A percentile compares a stretch with the other conserved stretches of the same genome.
phyloP scores from a whole-genome alignment of 192 early-diverging fungal species.

The Podila epigama region DNA sequence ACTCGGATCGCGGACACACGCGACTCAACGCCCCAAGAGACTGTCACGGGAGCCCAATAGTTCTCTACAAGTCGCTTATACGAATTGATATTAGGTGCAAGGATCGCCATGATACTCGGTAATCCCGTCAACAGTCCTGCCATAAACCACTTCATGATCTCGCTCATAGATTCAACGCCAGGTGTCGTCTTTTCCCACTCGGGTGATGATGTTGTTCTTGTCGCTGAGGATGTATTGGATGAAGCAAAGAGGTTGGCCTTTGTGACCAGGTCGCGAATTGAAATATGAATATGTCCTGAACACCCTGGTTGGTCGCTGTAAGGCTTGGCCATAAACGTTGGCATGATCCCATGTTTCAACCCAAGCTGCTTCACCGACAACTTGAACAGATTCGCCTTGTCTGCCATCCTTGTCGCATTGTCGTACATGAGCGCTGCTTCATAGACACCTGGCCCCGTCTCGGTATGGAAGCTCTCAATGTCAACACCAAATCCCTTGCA shows the following conservation, averaged over 20 bases:
- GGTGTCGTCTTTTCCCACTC: slow-evolving; percentile 36
- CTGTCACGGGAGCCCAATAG: slow-evolving; percentile 85
- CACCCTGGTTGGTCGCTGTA: slow-evolving; percentile 75
- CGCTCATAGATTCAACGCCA: slow-evolving; percentile 54
- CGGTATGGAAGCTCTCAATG: slow-evolving; percentile 82
- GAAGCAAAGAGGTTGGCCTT: slow-evolving; percentile 63
- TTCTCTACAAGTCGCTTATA: slow-evolving; percentile 84
- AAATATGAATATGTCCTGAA: slow-evolving; percentile 84
- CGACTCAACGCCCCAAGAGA: slow-evolving; percentile 83
- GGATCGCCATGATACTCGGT: slow-evolving; percentile 73
- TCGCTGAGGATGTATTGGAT: slow-evolving; percentile 12
- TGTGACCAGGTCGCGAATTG: slow-evolving; percentile 54
- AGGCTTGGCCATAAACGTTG: slow-evolving; percentile 90
- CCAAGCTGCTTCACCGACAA: slow-evolving; percentile 77
- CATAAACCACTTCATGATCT: slow-evolving; percentile 60
- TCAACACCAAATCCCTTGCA: slow-evolving; percentile 64
- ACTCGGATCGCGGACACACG: slow-evolving; percentile 75
- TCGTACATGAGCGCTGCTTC: slow-evolving; percentile 79
- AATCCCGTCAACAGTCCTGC: slow-evolving; percentile 66
- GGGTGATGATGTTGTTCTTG: not conserved
- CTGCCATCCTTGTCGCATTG: slow-evolving; percentile 65
- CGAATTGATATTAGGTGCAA: slow-evolving; percentile 84
- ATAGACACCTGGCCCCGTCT: slow-evolving; percentile 85
- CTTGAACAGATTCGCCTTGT: slow-evolving; percentile 82
- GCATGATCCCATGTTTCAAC: slow-evolving; percentile 69